These are phyloP conservation scores for Xylaria intraflava DNA, from an alignment of 495 filamentous ascomycete species.

Conservation along the genomic window DNA sequence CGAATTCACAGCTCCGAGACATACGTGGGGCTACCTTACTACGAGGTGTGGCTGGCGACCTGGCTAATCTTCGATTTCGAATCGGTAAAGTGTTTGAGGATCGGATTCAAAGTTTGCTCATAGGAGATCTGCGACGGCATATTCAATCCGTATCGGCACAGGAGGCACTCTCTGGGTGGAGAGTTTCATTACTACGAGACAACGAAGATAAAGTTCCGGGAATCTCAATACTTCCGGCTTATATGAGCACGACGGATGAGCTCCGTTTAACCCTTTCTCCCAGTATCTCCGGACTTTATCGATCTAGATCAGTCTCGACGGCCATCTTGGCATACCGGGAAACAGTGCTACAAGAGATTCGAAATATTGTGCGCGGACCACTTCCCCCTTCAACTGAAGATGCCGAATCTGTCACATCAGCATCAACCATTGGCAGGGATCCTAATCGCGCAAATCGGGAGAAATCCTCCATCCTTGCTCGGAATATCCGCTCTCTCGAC, in stretches of 20 bases:
- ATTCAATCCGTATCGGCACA: conserved; percentile 25
- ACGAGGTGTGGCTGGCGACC: conserved; percentile 59
- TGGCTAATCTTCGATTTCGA: conserved; percentile 55
- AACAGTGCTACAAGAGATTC: conserved; percentile 66
- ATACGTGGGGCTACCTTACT: conserved; percentile 61
- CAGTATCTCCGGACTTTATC: conserved; percentile 60
- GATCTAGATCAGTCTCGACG: conserved; percentile 55
- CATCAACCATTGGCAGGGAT: conserved; percentile 56
- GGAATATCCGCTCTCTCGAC: conserved; percentile 70
- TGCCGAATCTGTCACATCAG: conserved; percentile 64
- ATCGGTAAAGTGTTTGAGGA: conserved; percentile 71
- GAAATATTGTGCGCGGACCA: conserved; percentile 65
- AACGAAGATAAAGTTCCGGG: conserved; percentile 51
- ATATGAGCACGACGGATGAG: conserved; percentile 52
- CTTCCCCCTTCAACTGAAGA: conserved; percentile 74
- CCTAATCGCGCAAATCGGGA: conserved; percentile 60
- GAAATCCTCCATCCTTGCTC: conserved; percentile 67
- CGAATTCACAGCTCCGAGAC: conserved; percentile 42
- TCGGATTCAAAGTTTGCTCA: conserved; percentile 62
- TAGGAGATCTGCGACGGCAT: conserved; percentile 64
- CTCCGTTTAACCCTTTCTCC: conserved; percentile 52
- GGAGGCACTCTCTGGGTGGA: conserved; percentile 50
- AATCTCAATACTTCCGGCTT: conserved; percentile 52
- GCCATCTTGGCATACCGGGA: conserved; percentile 69
- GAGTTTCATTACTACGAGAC: conserved; percentile 39